Evolutionary conservation across 2,329 filamentous ascomycete species (phyloP).

Genomic region (Verticillium zaregamsianum): DNA sequence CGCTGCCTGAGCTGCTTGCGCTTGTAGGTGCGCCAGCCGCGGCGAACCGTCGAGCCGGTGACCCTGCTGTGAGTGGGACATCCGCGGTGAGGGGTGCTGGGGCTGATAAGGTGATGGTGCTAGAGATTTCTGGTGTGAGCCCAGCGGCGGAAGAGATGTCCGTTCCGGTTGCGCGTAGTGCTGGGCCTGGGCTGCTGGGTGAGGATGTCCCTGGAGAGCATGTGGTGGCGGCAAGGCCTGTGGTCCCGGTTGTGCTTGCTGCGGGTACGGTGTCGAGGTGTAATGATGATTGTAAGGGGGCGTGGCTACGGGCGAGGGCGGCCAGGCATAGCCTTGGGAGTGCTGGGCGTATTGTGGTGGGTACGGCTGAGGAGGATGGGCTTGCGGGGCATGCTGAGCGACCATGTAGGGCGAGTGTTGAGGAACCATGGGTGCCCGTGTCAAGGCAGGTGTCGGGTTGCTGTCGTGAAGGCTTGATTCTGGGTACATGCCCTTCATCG

Average conservation of each 20-base stretch:
- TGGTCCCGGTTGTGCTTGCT: conserved; percentile 6
- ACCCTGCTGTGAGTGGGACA: conserved; percentile 9
- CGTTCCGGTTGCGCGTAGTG: conserved; percentile 26
- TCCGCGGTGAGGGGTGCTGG: conserved; percentile 26
- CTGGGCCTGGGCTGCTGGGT: conserved; percentile 21
- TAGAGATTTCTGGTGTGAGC: conserved; percentile 23
- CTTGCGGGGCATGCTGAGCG: conserved; percentile 26
- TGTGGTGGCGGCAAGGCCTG: conserved; percentile 15
- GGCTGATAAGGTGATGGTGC: conserved; percentile 24
- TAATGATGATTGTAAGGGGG: conserved; percentile 51
- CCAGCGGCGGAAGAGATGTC: conserved; percentile 31
- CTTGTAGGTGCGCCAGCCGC: conserved; percentile 39
- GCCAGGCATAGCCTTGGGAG: conserved; percentile 43
- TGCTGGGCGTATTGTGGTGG: conserved; percentile 31
- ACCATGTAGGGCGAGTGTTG: conserved; percentile 31
- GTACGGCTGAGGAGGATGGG: conserved; percentile 31
- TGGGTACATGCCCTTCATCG: conserved; percentile 92
- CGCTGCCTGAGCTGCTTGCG: conserved; percentile 35
- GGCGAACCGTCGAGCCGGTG: conserved; percentile 31
- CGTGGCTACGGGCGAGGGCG: conserved; percentile 51
- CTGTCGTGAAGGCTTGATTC: conserved; percentile 90
- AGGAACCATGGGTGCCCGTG: conserved; percentile 62
- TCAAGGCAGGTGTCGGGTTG: conserved; percentile 75
- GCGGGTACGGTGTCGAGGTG: conserved; percentile 29
- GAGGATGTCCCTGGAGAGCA: conserved; percentile 19